Evolutionary conservation across 306 rosid species (phyloP).

Genomic region (Citrullus colocynthis): DNA sequence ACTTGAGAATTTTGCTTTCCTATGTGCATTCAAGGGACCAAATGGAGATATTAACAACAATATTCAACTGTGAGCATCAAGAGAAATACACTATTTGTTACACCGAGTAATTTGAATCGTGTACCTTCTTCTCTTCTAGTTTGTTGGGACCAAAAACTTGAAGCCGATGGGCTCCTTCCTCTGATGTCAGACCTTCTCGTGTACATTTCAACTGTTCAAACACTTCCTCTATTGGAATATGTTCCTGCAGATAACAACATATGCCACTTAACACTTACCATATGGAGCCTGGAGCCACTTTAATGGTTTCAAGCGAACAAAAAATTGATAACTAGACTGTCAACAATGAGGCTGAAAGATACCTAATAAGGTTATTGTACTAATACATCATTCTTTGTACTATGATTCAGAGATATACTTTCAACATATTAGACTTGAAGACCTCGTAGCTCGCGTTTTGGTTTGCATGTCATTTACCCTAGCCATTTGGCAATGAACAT

Average conservation of each 20-base stretch:
- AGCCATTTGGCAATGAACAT: background rate
- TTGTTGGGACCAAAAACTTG: constrained; percentile 97
- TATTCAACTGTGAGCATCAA: background rate
- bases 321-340: background rate
- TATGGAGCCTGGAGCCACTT: background rate
- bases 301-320: background rate
- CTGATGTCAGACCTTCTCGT: constrained; percentile 60
- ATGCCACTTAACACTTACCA: background rate
- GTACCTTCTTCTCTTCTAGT: constrained; percentile 87
- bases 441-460: background rate
- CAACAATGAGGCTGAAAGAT: background rate
- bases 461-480: background rate
- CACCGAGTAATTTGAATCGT: background rate
- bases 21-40: constrained; percentile 11
- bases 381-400: background rate
- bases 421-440: background rate
- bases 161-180: constrained; percentile 81
- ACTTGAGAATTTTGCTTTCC: constrained; percentile 86
- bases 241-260: constrained; percentile 42
- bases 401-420: background rate
- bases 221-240: constrained; percentile 89
- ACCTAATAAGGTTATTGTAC: background rate
- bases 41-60: background rate
- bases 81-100: background rate
- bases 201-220: constrained; percentile 91